Percentiles rank a stretch among this genome's conserved stretches.
Conservation (phyloP, 805 yeast species). For the Teunomyces cretensis region DNA sequence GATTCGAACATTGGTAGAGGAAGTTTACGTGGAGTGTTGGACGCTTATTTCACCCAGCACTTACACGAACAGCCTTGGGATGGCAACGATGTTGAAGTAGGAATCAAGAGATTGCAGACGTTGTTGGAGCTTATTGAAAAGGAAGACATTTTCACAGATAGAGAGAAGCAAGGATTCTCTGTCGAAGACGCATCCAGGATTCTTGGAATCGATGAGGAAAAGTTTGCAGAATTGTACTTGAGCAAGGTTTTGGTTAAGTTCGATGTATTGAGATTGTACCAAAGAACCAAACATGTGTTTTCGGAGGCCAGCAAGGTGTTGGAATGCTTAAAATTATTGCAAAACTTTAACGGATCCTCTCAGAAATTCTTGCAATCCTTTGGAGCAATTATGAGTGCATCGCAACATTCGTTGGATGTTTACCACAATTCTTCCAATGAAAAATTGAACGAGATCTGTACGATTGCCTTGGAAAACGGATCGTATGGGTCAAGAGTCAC, state of each 20-base stretch:
- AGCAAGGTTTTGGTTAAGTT: constrained; percentile 56
- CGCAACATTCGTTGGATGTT: constrained; percentile 53
- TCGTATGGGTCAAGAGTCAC: constrained; percentile 69
- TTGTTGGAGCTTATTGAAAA: constrained; percentile 46
- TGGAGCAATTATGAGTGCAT: constrained; percentile 58
- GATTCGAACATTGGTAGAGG: constrained; percentile 58
- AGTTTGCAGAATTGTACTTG: constrained; percentile 47
- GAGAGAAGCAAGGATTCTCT: constrained; percentile 48
- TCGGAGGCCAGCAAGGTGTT: constrained; percentile 61
- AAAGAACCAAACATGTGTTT: constrained; percentile 62
- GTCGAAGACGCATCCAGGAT: constrained; percentile 46
- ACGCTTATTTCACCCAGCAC: constrained; percentile 41
- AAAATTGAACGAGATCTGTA: constrained; percentile 53
- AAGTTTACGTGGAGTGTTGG: constrained; percentile 64
- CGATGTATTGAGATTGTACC: constrained; percentile 53
- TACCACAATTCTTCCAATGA: constrained; percentile 56
- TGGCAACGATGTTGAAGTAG: constrained; percentile 43
- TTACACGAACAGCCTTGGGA: constrained; percentile 40
- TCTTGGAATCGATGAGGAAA: constrained; percentile 42
- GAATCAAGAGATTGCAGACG: constrained; percentile 37
- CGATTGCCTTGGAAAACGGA: constrained; percentile 55
- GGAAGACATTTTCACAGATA: constrained; percentile 28
- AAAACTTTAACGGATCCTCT: constrained; percentile 8
- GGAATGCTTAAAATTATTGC: constrained; percentile 44
- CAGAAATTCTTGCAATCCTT: constrained; percentile 39